These are phyloP conservation scores for Hortiboletus rubellus DNA, from an alignment of 1,284 basidiomycete species.

Conservation along the genomic window DNA sequence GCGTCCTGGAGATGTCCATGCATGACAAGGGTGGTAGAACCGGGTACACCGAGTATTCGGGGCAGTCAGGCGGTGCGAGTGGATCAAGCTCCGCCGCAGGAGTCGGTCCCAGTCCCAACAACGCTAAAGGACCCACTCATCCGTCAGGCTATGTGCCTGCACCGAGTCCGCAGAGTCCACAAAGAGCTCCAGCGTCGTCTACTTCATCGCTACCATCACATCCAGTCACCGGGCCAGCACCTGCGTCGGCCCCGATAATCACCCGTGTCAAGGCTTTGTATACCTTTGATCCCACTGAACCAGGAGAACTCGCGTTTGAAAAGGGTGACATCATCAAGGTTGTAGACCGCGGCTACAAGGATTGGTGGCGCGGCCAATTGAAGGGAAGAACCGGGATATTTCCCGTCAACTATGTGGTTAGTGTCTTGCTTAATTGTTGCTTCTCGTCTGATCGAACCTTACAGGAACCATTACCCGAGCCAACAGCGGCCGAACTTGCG, in stretches of 20 bases:
- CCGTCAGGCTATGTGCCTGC: conserved; percentile 49
- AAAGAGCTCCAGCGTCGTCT: conserved; percentile 25
- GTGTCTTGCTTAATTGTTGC: conserved; percentile 30
- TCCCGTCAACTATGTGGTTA: conserved; percentile 94
- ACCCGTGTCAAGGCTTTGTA: conserved; percentile 91
- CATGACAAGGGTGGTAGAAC: conserved; percentile 81
- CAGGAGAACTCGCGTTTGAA: conserved; percentile 90
- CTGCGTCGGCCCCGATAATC: conserved; percentile 46
- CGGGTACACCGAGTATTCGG: conserved; percentile 48
- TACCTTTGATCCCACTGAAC: conserved; percentile 85
- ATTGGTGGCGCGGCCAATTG: conserved; percentile 98
- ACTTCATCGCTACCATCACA: conserved; percentile 29
- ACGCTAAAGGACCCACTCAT: conserved; percentile 33
- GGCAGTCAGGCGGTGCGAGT: conserved; percentile 43
- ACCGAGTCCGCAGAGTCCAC: conserved; percentile 37
- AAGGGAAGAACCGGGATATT: conserved; percentile 96
- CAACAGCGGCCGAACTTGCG: conserved; percentile 75
- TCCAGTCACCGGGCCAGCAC: conserved; percentile 13
- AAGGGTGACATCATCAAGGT: conserved; percentile 97
- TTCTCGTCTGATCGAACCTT: conserved; percentile 3
- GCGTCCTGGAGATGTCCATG: conserved; percentile 86
- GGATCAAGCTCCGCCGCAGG: conserved; percentile 32
- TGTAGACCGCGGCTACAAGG: conserved; percentile 91
- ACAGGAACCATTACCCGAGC: conserved; percentile 88
- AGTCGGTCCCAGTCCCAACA: conserved; percentile 13